phyloP scores from a whole-genome alignment of 306 rosid species.

The Dicorynia guianensis region DNA sequence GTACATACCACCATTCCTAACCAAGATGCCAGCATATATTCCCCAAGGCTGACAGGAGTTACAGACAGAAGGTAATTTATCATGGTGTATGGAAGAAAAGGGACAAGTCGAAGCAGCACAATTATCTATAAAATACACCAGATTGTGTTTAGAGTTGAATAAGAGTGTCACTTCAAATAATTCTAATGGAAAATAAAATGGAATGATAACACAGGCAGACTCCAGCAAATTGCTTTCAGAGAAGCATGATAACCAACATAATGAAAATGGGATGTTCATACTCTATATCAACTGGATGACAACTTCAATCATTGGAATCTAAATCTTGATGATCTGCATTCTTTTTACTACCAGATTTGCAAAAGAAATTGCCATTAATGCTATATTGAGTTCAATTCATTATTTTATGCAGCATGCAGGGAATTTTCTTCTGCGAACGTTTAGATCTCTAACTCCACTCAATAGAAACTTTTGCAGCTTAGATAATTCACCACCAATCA shows the following conservation, averaged over 20 bases:
- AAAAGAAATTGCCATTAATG: neutral
- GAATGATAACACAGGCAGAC: neutral
- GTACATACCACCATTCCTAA: conserved; percentile 67
- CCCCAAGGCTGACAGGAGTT: conserved; percentile 57
- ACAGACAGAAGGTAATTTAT: conserved; percentile 64
- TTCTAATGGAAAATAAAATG: neutral
- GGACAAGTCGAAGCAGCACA: conserved; percentile 62
- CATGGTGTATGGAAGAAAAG: conserved; percentile 64
- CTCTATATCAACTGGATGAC: neutral
- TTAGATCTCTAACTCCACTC: neutral
- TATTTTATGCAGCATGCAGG: neutral
- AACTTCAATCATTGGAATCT: neutral
- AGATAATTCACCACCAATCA: neutral
- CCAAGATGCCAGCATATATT: conserved; percentile 65
- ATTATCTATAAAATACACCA: conserved; percentile 50
- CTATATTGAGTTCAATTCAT: neutral
- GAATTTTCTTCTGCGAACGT: neutral
- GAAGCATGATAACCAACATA: neutral
- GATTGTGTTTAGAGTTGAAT: conserved; percentile 1
- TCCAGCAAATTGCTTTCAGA: neutral
- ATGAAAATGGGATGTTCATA: neutral
- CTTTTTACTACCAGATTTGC: too few relatives aligned
- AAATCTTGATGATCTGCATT: neutral
- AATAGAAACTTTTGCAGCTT: neutral
- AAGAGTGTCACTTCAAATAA: conserved; percentile 3